These are phyloP conservation scores for Heliosperma pusillum DNA, from an alignment of 148 eudicot species.

Conservation along the genomic window DNA sequence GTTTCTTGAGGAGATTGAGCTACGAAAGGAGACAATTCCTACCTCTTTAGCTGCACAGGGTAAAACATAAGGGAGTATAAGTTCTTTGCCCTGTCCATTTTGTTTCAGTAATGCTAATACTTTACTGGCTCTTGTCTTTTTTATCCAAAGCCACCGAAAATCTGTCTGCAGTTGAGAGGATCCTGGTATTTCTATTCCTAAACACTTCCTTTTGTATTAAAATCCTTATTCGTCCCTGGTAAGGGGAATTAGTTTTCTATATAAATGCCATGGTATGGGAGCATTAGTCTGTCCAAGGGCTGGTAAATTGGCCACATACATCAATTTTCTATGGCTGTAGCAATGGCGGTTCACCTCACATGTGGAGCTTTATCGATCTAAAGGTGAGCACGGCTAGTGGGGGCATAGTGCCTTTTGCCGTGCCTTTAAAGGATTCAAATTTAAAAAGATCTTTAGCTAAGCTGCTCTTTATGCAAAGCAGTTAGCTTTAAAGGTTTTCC, in stretches of 20 bases:
- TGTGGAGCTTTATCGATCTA: constrained; percentile 59
- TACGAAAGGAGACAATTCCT: constrained; percentile 41
- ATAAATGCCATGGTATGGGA: constrained; percentile 79
- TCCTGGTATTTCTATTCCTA: constrained; percentile 61
- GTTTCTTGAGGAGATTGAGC: constrained; percentile 45
- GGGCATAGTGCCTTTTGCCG: constrained; percentile 95
- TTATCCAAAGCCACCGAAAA: constrained; percentile 60
- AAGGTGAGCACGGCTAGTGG: constrained; percentile 99
- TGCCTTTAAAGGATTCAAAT: constrained; percentile 66
- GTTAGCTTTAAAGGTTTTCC: constrained; percentile 3
- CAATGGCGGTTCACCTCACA: constrained; percentile 73
- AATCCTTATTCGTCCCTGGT: constrained; percentile 58
- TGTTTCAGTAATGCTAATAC: constrained; percentile 38
- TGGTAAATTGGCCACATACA: constrained; percentile 59
- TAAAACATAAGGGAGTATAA: constrained; percentile 51
- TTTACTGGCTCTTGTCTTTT: constrained; percentile 54
- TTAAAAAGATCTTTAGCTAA: constrained; percentile 14
- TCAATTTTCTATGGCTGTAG: constrained; percentile 57
- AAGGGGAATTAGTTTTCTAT: constrained; percentile 68
- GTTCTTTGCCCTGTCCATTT: constrained; percentile 50
- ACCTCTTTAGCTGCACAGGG: constrained; percentile 47
- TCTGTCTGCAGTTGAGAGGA: constrained; percentile 60
- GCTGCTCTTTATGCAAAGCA: constrained; percentile 19
- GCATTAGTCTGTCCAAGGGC: constrained; percentile 48
- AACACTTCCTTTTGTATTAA: constrained; percentile 28